Conservation (phyloP, 768 basidiomycete genomes). For the Porphyrellus cyaneotinctus region DNA sequence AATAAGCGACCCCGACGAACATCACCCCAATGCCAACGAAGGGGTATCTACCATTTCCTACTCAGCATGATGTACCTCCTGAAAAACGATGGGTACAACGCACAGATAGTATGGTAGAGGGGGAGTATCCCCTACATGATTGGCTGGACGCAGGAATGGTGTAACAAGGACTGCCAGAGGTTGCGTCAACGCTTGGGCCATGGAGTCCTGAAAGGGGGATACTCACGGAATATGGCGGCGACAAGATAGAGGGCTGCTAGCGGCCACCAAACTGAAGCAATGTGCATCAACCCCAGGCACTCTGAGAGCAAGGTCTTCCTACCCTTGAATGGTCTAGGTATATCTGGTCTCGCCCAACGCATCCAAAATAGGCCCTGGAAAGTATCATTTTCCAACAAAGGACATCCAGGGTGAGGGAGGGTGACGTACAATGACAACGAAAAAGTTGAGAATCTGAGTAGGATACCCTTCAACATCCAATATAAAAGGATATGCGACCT, state of each 20-base stretch:
- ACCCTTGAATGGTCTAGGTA: slow-evolving; percentile 52
- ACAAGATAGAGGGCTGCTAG: slow-evolving; percentile 53
- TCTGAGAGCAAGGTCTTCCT: background rate
- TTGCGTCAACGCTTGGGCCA: slow-evolving; percentile 10
- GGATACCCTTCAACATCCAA: slow-evolving; percentile 52
- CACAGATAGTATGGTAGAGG: slow-evolving; percentile 57
- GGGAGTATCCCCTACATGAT: slow-evolving; percentile 55
- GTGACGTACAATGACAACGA: slow-evolving; percentile 48
- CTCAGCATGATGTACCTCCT: slow-evolving; percentile 26
- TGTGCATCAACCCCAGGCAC: background rate
- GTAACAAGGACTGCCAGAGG: slow-evolving; percentile 44
- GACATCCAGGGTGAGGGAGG: background rate
- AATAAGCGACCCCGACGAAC: slow-evolving; percentile 34
- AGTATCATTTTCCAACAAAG: background rate
- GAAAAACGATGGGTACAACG: background rate
- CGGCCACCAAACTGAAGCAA: slow-evolving; percentile 47
- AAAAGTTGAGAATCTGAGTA: slow-evolving; percentile 51
- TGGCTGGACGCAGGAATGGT: slow-evolving; percentile 52
- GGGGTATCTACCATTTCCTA: slow-evolving; percentile 39
- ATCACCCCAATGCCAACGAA: slow-evolving; percentile 50
- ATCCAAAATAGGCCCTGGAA: slow-evolving; percentile 52
- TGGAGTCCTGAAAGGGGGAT: background rate
- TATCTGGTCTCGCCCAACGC: slow-evolving; percentile 46
- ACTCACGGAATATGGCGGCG: slow-evolving; percentile 48
- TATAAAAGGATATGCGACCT: slow-evolving; percentile 57